Base-by-base conservation (phyloP, 768 basidiomycete genomes). In the Fistulinella prunicolor region DNA sequence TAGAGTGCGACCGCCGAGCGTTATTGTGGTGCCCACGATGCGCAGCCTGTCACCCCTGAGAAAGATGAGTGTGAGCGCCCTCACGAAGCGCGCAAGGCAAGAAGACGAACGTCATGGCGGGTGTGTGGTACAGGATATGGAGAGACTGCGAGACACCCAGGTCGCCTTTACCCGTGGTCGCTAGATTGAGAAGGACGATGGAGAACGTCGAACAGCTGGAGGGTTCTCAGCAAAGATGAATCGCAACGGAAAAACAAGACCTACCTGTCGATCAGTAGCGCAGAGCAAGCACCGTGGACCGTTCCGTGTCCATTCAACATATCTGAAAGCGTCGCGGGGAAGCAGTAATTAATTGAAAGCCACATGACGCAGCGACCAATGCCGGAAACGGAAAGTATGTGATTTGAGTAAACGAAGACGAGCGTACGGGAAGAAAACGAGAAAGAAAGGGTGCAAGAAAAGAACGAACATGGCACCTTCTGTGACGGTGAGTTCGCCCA, bases 271-370 rank as follows among this genome's bases (percentile, higher is more conserved):
- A 82, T 72, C 4, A 83, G 61, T 44, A 75, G 70, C 0, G 77
- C 80, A 3, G 75, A 70, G 53, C 81, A 83, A 17, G 73, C 80
- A 22, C 81, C 81, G 39, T 83, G 82, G 1, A 83, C 54, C 35
- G 60, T 70, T n/a, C 71, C 71, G 4, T 40, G 53, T 17, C 66
- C 69, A 50, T 82, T 82, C 9, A 82, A 42, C 80, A 83, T 82
- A 50, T 82, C 81, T 82, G n/a, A 14, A 14, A 32, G 30, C 13
- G n/a, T n/a, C n/a, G n/a, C n/a, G n/a, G n/a, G n/a, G n/a, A n/a
- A n/a, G n/a, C n/a, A n/a, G n/a, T n/a, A n/a, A n/a, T n/a, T n/a
- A n/a, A n/a, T n/a, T n/a, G n/a, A n/a, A n/a, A n/a, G n/a, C n/a
- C n/a, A n/a, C n/a, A n/a, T n/a, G n/a, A n/a, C n/a, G n/a, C n/a